Conservation (phyloP, 148 eudicot genomes). For the Fallopia convolvulus region DNA sequence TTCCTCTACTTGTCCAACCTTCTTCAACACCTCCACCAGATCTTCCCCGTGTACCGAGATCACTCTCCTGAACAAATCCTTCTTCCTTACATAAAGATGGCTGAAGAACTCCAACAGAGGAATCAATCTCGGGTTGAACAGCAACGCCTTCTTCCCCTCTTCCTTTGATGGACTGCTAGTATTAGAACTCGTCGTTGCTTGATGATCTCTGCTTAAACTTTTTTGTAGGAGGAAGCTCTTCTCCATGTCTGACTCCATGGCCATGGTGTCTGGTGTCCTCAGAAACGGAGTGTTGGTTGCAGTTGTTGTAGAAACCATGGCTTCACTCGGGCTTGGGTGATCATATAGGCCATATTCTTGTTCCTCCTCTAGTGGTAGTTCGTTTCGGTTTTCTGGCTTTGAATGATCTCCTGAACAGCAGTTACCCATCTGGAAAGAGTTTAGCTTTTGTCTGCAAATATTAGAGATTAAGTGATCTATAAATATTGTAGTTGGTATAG, state of each 20-base stretch:
- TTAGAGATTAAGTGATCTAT: not conserved
- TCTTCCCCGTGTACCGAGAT: slow-evolving; percentile 11
- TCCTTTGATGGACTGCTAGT: slow-evolving; percentile 5
- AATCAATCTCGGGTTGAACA: slow-evolving; percentile 1
- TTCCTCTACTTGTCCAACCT: not conserved
- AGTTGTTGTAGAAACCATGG: not conserved
- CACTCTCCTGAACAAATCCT: slow-evolving; percentile 10
- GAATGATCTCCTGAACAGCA: not conserved
- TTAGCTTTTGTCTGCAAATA: not conserved
- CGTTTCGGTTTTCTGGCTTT: not conserved
- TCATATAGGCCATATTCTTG: not conserved
- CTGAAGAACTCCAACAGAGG: slow-evolving; percentile 14
- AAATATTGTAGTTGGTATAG: not conserved
- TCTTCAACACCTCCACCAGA: slow-evolving; percentile 8
- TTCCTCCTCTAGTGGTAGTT: not conserved
- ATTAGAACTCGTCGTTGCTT: not conserved
- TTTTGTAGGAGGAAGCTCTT: not conserved
- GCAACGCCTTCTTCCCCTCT: not conserved
- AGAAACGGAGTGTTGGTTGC: slow-evolving; percentile 12
- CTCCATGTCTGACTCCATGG: slow-evolving; percentile 3
- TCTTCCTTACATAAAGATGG: slow-evolving; percentile 12
- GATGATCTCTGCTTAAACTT: not conserved
- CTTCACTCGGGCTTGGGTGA: not conserved
- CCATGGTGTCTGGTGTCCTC: slow-evolving; percentile 15
- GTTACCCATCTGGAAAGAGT: slow-evolving; percentile 1